These are phyloP conservation scores for Xylariomycetidae sp. DNA, from an alignment of 2,329 filamentous ascomycete species.

Conservation along the genomic window DNA sequence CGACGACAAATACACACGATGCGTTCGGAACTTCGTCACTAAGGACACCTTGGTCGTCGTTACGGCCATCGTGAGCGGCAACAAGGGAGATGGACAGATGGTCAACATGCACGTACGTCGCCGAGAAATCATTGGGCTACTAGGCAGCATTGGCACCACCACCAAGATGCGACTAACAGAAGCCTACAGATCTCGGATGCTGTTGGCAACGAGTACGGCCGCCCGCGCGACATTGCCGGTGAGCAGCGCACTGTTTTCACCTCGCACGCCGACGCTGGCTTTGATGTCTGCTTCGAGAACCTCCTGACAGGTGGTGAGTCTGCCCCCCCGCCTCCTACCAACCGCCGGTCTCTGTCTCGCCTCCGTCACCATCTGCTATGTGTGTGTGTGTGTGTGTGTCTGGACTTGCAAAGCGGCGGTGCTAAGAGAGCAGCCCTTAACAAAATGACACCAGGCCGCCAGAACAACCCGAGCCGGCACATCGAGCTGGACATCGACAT, in stretches of 20 bases:
- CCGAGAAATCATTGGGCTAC: not conserved
- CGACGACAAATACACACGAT: conserved; percentile 68
- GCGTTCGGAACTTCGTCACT: conserved; percentile 91
- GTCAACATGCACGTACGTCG: conserved; percentile 83
- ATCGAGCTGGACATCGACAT: conserved; percentile 94
- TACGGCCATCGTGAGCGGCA: conserved; percentile 80
- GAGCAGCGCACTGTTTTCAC: conserved; percentile 94
- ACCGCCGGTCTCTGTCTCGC: too few relatives aligned
- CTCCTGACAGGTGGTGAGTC: conserved; percentile 62
- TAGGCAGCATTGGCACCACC: not conserved
- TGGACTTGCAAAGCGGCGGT: too few relatives aligned
- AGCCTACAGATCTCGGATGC: conserved; percentile 77
- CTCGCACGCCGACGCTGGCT: conserved; percentile 81
- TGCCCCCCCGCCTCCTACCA: conserved; percentile 1
- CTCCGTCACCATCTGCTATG: too few relatives aligned
- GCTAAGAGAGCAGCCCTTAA: conserved; percentile 19
- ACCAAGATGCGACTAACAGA: conserved; percentile 4
- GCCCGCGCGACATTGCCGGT: conserved; percentile 83
- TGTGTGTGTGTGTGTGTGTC: too few relatives aligned
- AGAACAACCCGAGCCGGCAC: conserved; percentile 54
- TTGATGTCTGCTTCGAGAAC: conserved; percentile 97
- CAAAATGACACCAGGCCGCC: conserved; percentile 23
- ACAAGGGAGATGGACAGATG: conserved; percentile 82
- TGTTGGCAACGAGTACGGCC: conserved; percentile 91
- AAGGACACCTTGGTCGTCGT: conserved; percentile 93